phyloP scores from a whole-genome alignment of 2,329 filamentous ascomycete species.

The Pestalotiopsis fici region DNA sequence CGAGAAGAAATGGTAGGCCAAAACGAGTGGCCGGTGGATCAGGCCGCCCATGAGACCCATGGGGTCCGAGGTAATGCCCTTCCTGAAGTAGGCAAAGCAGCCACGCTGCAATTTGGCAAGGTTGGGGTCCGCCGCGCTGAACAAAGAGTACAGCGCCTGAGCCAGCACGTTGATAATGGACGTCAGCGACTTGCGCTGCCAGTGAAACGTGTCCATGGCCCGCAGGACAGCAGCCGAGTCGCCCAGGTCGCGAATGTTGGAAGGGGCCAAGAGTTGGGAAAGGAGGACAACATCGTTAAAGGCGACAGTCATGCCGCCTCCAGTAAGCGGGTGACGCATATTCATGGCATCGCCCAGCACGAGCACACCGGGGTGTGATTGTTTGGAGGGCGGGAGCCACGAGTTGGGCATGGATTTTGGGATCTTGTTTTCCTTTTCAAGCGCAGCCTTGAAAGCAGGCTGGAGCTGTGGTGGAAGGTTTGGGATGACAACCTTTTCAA shows the following conservation, averaged over 20 bases:
- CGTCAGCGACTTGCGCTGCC: slow-evolving; percentile 78
- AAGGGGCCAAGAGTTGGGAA: slow-evolving; percentile 70
- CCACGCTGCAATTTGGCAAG: slow-evolving; percentile 81
- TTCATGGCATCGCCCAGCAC: slow-evolving; percentile 94
- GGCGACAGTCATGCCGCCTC: slow-evolving; percentile 96
- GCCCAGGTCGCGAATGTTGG: slow-evolving; percentile 66
- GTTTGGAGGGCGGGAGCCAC: slow-evolving; percentile 77
- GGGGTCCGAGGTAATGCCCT: slow-evolving; percentile 75
- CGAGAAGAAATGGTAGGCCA: slow-evolving; percentile 92
- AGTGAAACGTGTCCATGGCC: slow-evolving; percentile 80
- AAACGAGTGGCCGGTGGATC: slow-evolving; percentile 72
- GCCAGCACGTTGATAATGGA: slow-evolving; percentile 97
- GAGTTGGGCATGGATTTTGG: slow-evolving; percentile 91
- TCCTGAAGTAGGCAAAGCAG: slow-evolving; percentile 91
- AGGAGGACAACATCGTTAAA: slow-evolving; percentile 89
- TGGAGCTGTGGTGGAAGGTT: slow-evolving; percentile 71
- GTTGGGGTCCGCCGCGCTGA: slow-evolving; percentile 79
- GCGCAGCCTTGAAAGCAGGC: slow-evolving; percentile 72
- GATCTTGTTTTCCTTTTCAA: slow-evolving; percentile 72
- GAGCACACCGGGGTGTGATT: slow-evolving; percentile 71
- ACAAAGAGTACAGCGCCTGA: slow-evolving; percentile 87
- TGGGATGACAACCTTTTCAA: slow-evolving; percentile 78
- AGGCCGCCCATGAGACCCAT: slow-evolving; percentile 81
- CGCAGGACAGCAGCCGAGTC: slow-evolving; percentile 66
- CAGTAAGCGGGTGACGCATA: slow-evolving; percentile 98